phyloP scores from a whole-genome alignment of 2,329 filamentous ascomycete species.

The Penicillium sp. region DNA sequence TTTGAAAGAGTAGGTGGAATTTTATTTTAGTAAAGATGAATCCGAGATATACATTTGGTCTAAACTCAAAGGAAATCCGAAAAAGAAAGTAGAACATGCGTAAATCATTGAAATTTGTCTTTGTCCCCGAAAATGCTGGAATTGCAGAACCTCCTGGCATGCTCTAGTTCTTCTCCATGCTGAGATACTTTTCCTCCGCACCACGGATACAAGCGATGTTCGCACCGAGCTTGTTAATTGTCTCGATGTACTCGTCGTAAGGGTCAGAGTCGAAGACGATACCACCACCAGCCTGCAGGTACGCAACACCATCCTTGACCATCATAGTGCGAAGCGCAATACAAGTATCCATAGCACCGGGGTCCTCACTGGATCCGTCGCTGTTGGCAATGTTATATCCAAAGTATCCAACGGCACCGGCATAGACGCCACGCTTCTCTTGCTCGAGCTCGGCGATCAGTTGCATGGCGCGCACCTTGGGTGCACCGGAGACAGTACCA shows the following conservation, averaged over 20 bases:
- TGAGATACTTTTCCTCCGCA: slow-evolving; percentile 70
- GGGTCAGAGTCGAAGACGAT: slow-evolving; percentile 94
- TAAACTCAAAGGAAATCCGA: neutral
- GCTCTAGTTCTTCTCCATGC: slow-evolving; percentile 33
- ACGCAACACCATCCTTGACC: slow-evolving; percentile 85
- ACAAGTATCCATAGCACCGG: slow-evolving; percentile 90
- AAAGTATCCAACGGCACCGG: slow-evolving; percentile 95
- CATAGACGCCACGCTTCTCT: slow-evolving; percentile 94
- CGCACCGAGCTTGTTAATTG: slow-evolving; percentile 90
- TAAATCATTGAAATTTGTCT: slow-evolving; percentile 7
- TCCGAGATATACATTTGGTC: neutral
- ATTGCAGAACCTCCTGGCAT: neutral
- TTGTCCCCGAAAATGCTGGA: slow-evolving; percentile 2
- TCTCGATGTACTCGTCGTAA: slow-evolving; percentile 92
- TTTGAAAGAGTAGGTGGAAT: no score
- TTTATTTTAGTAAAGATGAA: neutral
- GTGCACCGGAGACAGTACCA: slow-evolving; percentile 90
- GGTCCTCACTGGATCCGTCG: slow-evolving; percentile 60
- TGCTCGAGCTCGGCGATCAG: slow-evolving; percentile 90
- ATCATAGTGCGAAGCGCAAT: slow-evolving; percentile 89
- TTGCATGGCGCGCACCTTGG: slow-evolving; percentile 96
- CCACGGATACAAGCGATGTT: slow-evolving; percentile 86
- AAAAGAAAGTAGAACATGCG: neutral
- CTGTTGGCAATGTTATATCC: slow-evolving; percentile 74
- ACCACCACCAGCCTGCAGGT: slow-evolving; percentile 81